Conservation (phyloP, 1,284 basidiomycete species). For the Fomitiporia mediterranea region DNA sequence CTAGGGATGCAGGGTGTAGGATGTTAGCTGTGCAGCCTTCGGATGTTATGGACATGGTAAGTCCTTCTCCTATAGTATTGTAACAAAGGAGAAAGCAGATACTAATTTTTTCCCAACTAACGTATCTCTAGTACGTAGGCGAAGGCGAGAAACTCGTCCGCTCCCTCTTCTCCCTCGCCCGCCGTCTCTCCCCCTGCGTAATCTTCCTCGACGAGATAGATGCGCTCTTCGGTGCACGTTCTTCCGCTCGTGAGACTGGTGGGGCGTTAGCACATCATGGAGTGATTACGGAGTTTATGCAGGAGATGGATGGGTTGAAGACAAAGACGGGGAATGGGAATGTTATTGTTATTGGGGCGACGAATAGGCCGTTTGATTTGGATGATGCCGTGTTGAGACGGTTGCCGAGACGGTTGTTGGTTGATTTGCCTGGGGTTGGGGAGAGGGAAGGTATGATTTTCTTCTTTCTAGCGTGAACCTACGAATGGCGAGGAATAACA, state of each 20-base stretch:
- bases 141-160: constrained; percentile 94
- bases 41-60: constrained; percentile 86
- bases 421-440: constrained; percentile 80
- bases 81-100: constrained; percentile 16
- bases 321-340: constrained; percentile 75
- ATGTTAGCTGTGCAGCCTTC: constrained; percentile 85
- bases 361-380: constrained; percentile 83
- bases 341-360: constrained; percentile 92
- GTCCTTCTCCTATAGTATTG: constrained; percentile 19
- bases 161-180: constrained; percentile 86
- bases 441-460: constrained; percentile 67
- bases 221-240: constrained; percentile 86
- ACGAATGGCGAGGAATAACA: not conserved
- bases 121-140: constrained; percentile 70
- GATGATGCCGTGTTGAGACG: constrained; percentile 84
- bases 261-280: constrained; percentile 81
- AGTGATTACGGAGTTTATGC: constrained; percentile 94
- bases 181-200: constrained; percentile 86
- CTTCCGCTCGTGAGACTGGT: constrained; percentile 75
- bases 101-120: constrained; percentile 10
- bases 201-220: constrained; percentile 97
- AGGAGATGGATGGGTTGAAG: constrained; percentile 95
- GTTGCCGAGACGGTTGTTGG: constrained; percentile 75
- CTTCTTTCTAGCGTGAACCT: constrained; percentile 12
- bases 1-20: constrained; percentile 85